These are phyloP conservation scores for Psilocybe cyanescens DNA, from an alignment of 768 basidiomycete genomes.

Conservation along the genomic window DNA sequence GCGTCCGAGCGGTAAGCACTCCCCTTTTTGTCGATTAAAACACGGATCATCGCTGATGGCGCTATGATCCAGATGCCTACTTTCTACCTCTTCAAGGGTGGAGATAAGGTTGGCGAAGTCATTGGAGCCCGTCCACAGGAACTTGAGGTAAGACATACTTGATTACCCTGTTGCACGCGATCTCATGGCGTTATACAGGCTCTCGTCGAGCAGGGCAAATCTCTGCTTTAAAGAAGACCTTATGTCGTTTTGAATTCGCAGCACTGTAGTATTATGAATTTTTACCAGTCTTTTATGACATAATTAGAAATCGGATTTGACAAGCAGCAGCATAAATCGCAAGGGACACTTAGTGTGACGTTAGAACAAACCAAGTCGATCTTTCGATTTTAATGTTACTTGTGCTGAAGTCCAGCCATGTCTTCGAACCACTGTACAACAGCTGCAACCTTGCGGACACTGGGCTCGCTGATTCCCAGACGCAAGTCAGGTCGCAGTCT, in stretches of 20 bases:
- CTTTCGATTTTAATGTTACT: not conserved
- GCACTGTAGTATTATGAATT: constrained; percentile 6
- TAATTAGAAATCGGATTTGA: not conserved
- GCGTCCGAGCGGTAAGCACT: constrained; percentile 62
- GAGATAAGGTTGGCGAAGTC: constrained; percentile 36
- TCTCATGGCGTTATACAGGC: constrained; percentile 1
- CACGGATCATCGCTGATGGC: not conserved
- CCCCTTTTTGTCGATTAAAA: not conserved
- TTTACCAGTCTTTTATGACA: not conserved
- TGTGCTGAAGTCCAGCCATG: constrained; percentile 60
- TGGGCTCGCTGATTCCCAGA: constrained; percentile 69
- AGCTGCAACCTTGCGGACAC: constrained; percentile 66
- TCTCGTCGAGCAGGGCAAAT: constrained; percentile 1
- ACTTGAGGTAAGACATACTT: constrained; percentile 40
- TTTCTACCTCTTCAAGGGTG: constrained; percentile 41
- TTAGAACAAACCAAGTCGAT: not conserved
- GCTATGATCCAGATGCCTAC: constrained; percentile 42
- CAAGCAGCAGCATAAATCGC: not conserved
- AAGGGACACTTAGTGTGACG: no score
- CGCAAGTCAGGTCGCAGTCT: constrained; percentile 73
- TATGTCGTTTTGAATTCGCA: not conserved
- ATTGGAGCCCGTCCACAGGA: constrained; percentile 50
- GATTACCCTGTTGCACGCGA: not conserved
- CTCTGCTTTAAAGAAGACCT: not conserved
- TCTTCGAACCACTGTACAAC: constrained; percentile 74